A percentile compares a stretch with the other conserved stretches of the same genome.
These are phyloP conservation scores for Plasmodium gonderi DNA, from an alignment of 169 alveolate genomes.

Conservation along the genomic window DNA sequence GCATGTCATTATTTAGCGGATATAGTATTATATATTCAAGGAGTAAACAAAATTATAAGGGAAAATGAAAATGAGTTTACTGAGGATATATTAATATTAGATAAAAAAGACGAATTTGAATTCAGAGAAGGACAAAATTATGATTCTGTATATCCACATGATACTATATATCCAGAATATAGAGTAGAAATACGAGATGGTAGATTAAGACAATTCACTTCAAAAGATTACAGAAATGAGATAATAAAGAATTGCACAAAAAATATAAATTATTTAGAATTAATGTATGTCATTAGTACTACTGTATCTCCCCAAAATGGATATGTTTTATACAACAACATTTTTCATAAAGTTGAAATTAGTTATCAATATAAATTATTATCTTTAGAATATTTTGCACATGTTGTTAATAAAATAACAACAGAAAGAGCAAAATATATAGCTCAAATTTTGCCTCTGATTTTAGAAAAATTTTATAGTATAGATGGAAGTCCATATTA, in stretches of 20 bases:
- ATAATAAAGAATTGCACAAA: conserved; percentile 52
- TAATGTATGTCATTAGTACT: conserved; percentile 51
- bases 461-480: conserved; percentile 62
- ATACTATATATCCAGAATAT: conserved; percentile 1
- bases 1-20: conserved; percentile 57
- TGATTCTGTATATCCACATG: not conserved
- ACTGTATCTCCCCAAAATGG: conserved; percentile 69
- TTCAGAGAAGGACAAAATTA: not conserved
- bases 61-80: not conserved
- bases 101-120: not conserved
- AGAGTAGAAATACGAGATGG: conserved; percentile 45
- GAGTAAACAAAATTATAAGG: conserved; percentile 19
- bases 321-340: conserved; percentile 40
- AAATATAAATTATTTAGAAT: conserved; percentile 60
- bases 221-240: conserved; percentile 16
- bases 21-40: conserved; percentile 44
- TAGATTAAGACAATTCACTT: conserved; percentile 21
- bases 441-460: conserved; percentile 63
- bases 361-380: conserved; percentile 64
- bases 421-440: conserved; percentile 70
- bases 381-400: conserved; percentile 66
- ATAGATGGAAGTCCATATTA: conserved; percentile 71
- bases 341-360: conserved; percentile 41
- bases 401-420: conserved; percentile 55
- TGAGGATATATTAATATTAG: not conserved